phyloP scores from a whole-genome alignment of 306 rosid species.

The Cercis canadensis region DNA sequence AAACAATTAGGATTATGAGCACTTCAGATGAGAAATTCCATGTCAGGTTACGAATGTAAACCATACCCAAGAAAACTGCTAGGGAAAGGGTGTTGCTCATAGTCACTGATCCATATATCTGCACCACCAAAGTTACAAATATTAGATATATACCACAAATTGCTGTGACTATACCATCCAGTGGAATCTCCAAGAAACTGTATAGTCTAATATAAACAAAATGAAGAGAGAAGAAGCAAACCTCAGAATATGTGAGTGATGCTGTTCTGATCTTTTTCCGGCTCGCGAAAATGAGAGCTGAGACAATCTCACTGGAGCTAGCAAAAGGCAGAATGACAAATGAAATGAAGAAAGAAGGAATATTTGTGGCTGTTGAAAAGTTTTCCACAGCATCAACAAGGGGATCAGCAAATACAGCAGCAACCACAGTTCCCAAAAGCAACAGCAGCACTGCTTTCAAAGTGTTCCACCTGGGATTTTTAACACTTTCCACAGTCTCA shows the following conservation, averaged over 20 bases:
- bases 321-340: slow-evolving; percentile 66
- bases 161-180: not conserved
- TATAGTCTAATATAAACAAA: not conserved
- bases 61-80: slow-evolving; percentile 68
- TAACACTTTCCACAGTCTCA: slow-evolving; percentile 40
- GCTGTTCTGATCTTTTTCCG: slow-evolving; percentile 60
- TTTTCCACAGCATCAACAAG: slow-evolving; percentile 71
- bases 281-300: slow-evolving; percentile 70
- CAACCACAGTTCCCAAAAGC: slow-evolving; percentile 61
- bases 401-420: slow-evolving; percentile 67
- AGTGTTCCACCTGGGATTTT: slow-evolving; percentile 35
- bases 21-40: slow-evolving; percentile 65
- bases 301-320: slow-evolving; percentile 70
- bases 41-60: slow-evolving; percentile 52
- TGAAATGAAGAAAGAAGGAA: slow-evolving; percentile 75
- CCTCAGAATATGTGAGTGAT: slow-evolving; percentile 75
- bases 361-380: slow-evolving; percentile 66
- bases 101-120: slow-evolving; percentile 73
- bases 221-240: slow-evolving; percentile 28
- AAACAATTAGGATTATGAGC: slow-evolving; percentile 39
- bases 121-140: slow-evolving; percentile 8
- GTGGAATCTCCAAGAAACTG: too few species aligned
- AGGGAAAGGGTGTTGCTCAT: slow-evolving; percentile 68
- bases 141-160: too few species aligned
- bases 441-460: slow-evolving; percentile 55